phyloP scores from a whole-genome alignment of 306 rosid species.

The Medicago lupulina region DNA sequence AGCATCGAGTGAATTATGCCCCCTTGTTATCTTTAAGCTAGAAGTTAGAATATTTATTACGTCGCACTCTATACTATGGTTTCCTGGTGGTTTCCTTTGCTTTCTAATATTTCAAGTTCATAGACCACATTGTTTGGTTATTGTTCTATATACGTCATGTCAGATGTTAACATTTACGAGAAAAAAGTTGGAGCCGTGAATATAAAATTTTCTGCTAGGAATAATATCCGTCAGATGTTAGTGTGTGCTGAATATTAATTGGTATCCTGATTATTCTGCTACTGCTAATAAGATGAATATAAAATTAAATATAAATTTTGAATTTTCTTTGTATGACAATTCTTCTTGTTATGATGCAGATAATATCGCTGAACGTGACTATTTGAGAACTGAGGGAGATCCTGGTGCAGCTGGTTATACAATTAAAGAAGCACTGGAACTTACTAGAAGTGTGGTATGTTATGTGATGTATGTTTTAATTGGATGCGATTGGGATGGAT shows the following conservation, averaged over 20 bases:
- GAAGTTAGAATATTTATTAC: constrained; percentile 20
- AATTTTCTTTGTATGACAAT: constrained; percentile 32
- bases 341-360: constrained; percentile 47
- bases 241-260: constrained; percentile 22
- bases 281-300: constrained; percentile 19
- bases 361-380: constrained; percentile 72
- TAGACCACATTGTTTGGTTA: too few species aligned
- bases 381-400: constrained; percentile 88
- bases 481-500: constrained; percentile 37
- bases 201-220: constrained; percentile 5
- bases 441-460: constrained; percentile 88
- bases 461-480: constrained; percentile 37
- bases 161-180: constrained; percentile 6
- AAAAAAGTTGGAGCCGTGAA: constrained; percentile 1
- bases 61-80: constrained; percentile 19
- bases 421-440: constrained; percentile 84
- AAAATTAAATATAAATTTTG: constrained; percentile 14
- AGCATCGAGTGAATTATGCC: not conserved
- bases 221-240: constrained; percentile 28
- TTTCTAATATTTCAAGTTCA: not conserved
- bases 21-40: not conserved
- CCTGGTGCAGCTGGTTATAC: constrained; percentile 93
- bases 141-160: too few species aligned
- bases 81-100: constrained; percentile 9
- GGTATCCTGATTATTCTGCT: constrained; percentile 34